These are phyloP conservation scores for Ustilago shanxiensis DNA, from an alignment of 1,284 basidiomycete genomes.

Conservation along the genomic window DNA sequence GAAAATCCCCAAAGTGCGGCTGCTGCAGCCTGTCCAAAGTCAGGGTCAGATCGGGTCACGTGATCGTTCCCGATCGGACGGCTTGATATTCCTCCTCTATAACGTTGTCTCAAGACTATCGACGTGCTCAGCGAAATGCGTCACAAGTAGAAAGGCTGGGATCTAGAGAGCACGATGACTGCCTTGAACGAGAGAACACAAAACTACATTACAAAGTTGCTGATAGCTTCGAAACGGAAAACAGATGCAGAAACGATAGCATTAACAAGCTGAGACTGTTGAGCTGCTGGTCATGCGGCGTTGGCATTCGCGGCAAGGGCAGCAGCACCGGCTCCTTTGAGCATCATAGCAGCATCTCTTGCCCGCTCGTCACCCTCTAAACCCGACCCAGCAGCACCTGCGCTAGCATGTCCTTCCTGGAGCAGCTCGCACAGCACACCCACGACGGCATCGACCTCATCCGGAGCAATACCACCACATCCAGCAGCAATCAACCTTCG, in stretches of 20 bases:
- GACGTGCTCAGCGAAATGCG: neutral
- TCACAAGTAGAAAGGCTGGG: neutral
- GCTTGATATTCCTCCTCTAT: too few relatives aligned
- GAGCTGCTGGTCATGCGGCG: conserved; percentile 12
- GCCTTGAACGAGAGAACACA: neutral
- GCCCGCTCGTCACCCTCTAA: conserved; percentile 32
- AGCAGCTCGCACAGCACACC: conserved; percentile 66
- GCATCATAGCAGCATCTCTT: conserved; percentile 49
- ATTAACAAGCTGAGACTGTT: neutral
- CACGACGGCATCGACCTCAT: conserved; percentile 68
- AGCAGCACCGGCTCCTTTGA: conserved; percentile 52
- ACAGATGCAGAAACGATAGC: neutral
- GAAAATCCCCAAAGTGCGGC: neutral
- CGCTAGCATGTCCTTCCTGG: conserved; percentile 48
- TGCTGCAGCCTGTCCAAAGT: conserved; percentile 3
- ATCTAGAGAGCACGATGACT: neutral
- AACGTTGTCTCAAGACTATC: neutral
- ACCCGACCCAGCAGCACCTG: conserved; percentile 20
- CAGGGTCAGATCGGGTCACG: conserved; percentile 14
- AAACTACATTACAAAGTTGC: conserved; percentile 14
- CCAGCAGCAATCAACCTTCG: conserved; percentile 67
- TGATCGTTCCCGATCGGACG: neutral
- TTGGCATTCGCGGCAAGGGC: conserved; percentile 43
- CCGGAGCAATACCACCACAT: conserved; percentile 64
- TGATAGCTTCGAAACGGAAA: neutral